Base-by-base conservation (phyloP, 495 filamentous ascomycete species). In the Parathielavia appendiculata region DNA sequence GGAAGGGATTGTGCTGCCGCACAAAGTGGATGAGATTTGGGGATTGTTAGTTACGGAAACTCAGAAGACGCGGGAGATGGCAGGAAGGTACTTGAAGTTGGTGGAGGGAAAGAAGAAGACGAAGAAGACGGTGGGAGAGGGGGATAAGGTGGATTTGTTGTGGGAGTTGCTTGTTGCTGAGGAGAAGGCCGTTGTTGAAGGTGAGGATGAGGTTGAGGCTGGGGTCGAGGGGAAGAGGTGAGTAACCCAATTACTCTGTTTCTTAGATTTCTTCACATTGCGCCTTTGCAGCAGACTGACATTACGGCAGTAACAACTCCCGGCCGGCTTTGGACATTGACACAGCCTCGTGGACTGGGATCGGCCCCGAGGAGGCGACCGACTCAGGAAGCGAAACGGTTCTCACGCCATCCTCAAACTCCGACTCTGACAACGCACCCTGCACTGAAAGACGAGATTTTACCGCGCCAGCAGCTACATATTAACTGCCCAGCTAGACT, bases 161-260 rank as follows among this genome's bases (percentile, higher is more conserved):
- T 52, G 50, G 50, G 20, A 40, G 1, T 34, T 52, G 50, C 50
- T 52, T 7, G 36, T 52, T 23, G 50, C 50, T 2, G 36, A 40
- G 50, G 50, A 52, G 50, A 23, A 14, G 20, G 5, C 14, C 10
- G 17, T 30, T 22, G 17, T 30, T 22, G 23, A 32, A 4, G 3
- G 23, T 1, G 45, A 5, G n/a, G 16, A 16, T 7, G 17, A 48
- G 45, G 14, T 3, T 1, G 45, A 30, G 23, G 10, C 10, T 26
- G 19, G 7, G 1, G 44, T 13, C 2, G 26, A 30, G 26, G 26
- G 26, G 6, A 6, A 30, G 26, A 30, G 26, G 26, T 30, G 26
- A 30, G 26, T 6, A 30, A 6, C 2, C 26, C 6, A 30, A 30
- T n/a, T 6, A 6, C 26, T 30, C 26, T n/a, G n/a, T n/a, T 30